A percentile compares a stretch with the other conserved stretches of the same genome.
phyloP scores from a whole-genome alignment of 1,284 basidiomycete genomes.

The Pseudozyma tsukubaensis region DNA sequence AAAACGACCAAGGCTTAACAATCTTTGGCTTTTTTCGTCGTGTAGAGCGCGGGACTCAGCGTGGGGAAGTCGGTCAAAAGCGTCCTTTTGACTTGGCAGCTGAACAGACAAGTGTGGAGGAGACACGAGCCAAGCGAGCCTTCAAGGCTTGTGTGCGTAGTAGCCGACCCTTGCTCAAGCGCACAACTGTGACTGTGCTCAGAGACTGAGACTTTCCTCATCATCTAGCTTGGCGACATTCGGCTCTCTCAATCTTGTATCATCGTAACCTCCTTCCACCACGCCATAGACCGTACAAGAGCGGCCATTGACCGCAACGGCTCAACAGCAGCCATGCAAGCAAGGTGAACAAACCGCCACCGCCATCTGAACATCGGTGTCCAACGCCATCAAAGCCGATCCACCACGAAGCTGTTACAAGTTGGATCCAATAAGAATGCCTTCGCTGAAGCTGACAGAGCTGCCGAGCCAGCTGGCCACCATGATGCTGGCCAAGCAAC shows the following conservation, averaged over 20 bases:
- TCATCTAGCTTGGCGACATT: too few species aligned
- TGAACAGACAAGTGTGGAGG: too few species aligned
- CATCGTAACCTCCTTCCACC: background rate
- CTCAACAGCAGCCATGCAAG: background rate
- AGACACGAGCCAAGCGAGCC: too few species aligned
- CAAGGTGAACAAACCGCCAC: conserved; percentile 4
- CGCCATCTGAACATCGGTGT: background rate
- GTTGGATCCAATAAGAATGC: conserved; percentile 21
- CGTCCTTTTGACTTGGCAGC: too few species aligned
- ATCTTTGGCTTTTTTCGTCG: background rate
- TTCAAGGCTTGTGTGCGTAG: too few species aligned
- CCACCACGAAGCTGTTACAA: too few species aligned
- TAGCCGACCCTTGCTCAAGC: too few species aligned
- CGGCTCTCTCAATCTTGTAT: too few species aligned
- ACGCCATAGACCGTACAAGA: background rate
- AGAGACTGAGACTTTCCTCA: too few species aligned
- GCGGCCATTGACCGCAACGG: background rate
- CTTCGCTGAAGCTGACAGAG: conserved; percentile 11
- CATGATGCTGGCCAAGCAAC: conserved; percentile 10
- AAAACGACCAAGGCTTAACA: background rate
- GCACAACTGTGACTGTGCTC: too few species aligned
- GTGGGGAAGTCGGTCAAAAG: background rate
- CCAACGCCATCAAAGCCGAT: too few species aligned
- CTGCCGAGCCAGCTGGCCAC: conserved; percentile 15
- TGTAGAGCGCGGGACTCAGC: background rate